Conservation (phyloP, 345 rosid species). For the Syzygium grande region DNA sequence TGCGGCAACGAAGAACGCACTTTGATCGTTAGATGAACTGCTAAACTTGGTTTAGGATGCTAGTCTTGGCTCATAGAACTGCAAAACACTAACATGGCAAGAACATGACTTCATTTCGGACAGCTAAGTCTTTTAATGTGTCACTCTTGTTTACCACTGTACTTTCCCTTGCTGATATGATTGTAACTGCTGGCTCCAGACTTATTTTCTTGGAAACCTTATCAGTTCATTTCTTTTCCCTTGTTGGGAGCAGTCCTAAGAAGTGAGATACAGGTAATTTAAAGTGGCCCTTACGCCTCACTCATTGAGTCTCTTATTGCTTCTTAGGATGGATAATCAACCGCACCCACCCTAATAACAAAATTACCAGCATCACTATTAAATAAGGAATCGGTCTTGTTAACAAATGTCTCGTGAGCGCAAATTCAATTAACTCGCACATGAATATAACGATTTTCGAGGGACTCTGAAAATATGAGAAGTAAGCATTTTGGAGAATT, state of each 20-base stretch:
- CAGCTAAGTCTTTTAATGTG: background rate
- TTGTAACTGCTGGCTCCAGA: background rate
- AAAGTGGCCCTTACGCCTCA: background rate
- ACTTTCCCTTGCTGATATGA: background rate
- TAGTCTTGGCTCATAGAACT: background rate
- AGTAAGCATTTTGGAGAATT: too few relatives aligned
- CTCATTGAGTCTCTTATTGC: background rate
- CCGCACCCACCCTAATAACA: background rate
- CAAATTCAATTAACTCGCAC: too few relatives aligned
- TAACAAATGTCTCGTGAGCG: background rate
- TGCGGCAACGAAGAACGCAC: background rate
- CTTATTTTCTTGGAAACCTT: background rate
- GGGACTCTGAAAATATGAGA: too few relatives aligned
- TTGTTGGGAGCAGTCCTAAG: too few relatives aligned
- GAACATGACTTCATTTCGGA: background rate
- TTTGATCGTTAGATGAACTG: background rate
- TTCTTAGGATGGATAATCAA: background rate
- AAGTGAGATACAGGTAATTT: background rate
- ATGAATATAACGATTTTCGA: too few relatives aligned
- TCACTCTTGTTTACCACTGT: background rate
- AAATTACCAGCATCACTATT: background rate
- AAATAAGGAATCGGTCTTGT: background rate
- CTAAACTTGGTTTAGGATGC: background rate
- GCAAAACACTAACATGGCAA: background rate
- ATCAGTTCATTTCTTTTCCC: background rate